Base-by-base conservation (phyloP, 805 yeast species). In the Isabelozyma heimii region DNA sequence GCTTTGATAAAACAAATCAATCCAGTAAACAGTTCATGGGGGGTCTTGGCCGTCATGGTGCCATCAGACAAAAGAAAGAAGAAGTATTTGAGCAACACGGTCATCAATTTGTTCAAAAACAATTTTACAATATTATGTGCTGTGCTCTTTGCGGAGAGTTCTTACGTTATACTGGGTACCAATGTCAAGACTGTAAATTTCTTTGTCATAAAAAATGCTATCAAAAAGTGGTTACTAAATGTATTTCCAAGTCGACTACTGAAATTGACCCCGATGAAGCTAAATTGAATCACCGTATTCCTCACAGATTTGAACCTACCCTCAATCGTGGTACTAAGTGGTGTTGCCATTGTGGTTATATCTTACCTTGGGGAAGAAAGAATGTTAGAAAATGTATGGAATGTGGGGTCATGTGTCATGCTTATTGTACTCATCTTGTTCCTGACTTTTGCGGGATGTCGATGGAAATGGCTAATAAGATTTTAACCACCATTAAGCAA, bases 401-500 rank as follows among this genome's bases (percentile, higher is more conserved):
- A 56, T 94, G 99, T 82, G 96, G 96, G 28, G 83, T 91, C 16
- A 89, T 92, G 86, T 92, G 97, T 60, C 99, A 94, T 63, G 81
- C 94, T 3, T 83, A 84, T 42, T 94, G 99, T 73, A 85, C 92
- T 10, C 97, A 91, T 61, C 75, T 91, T 59, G 98, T 94, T 17
- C 99, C 99, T 1, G 98, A 94, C 65, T 89, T 94, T 67, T 94
- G 99, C 76, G 99, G 99, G 49, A 92, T 94, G 96, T 81, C 97
- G 2, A 90, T 94, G 91, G 97, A 90, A 62, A 89, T 87, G 80
- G 98, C 97, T 3, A 91, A 90, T 61, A 87, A 87, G 66, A 90
- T 94, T 53, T 70, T 94, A 50, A 81, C 80, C 48, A 89, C 97
- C 8, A 91, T 92, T 62, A 86, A 87, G 63, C 81, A 85, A 40